phyloP scores from a whole-genome alignment of 176 grass and related monocot species.

The Eragrostis curvula region DNA sequence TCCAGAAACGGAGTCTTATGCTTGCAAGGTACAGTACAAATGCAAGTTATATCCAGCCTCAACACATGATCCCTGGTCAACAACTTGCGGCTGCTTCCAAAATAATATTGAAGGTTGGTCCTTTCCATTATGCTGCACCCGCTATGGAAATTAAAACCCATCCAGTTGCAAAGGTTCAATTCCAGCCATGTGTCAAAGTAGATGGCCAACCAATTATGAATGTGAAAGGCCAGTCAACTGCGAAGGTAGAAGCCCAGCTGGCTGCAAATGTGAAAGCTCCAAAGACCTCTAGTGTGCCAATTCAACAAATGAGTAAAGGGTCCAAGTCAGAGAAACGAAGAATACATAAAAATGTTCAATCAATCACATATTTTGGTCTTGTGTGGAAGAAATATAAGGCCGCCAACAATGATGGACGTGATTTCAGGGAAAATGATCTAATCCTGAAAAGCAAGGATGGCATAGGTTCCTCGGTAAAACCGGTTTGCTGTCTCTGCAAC shows the following conservation, averaged over 20 bases:
- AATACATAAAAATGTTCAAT: slow-evolving; percentile 58
- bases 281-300: slow-evolving; percentile 22
- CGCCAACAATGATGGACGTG: slow-evolving; percentile 43
- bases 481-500: slow-evolving; percentile 77
- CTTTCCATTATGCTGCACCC: background rate
- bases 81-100: slow-evolving; percentile 40
- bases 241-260: slow-evolving; percentile 21
- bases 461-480: slow-evolving; percentile 47
- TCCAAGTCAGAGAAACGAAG: slow-evolving; percentile 45
- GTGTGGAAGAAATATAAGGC: slow-evolving; percentile 74
- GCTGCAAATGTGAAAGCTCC: background rate
- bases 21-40: slow-evolving; percentile 48
- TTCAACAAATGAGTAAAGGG: slow-evolving; percentile 44
- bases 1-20: slow-evolving; percentile 51
- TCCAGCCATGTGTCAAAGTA: slow-evolving; percentile 17
- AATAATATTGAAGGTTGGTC: slow-evolving; percentile 53
- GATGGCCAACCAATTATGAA: background rate
- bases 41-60: slow-evolving; percentile 31
- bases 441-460: slow-evolving; percentile 76
- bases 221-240: slow-evolving; percentile 8
- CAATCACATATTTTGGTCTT: slow-evolving; percentile 78
- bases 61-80: slow-evolving; percentile 48
- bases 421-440: slow-evolving; percentile 76
- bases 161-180: slow-evolving; percentile 22
- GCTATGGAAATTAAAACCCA: background rate